Evolutionary conservation across 495 filamentous ascomycete genomes (phyloP).

Genomic region (Ascobolus immersus): DNA sequence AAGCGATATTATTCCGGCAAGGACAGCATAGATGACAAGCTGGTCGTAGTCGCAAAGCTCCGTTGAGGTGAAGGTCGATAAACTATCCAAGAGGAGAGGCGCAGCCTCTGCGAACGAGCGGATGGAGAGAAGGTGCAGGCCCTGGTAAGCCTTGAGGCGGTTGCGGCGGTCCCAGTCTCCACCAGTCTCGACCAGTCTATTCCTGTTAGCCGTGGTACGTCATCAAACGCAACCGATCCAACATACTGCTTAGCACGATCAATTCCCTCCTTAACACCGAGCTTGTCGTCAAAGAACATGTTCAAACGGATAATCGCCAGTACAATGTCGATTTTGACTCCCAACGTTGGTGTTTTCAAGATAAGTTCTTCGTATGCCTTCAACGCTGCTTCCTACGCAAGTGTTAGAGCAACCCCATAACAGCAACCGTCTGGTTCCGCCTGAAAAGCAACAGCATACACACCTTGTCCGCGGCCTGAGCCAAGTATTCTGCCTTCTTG

Average conservation of each 20-base stretch:
- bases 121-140: constrained; percentile 69
- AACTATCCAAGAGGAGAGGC: constrained; percentile 75
- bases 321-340: constrained; percentile 88
- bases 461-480: constrained; percentile 87
- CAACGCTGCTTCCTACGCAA: constrained; percentile 62
- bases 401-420: not conserved
- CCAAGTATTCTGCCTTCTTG: constrained; percentile 88
- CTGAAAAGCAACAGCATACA: constrained; percentile 8
- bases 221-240: not conserved
- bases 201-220: constrained; percentile 1
- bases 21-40: constrained; percentile 81
- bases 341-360: constrained; percentile 78
- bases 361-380: constrained; percentile 73
- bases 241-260: constrained; percentile 45
- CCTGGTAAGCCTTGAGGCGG: constrained; percentile 93
- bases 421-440: not conserved
- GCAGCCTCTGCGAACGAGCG: constrained; percentile 75
- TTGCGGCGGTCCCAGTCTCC: constrained; percentile 98
- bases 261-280: constrained; percentile 75
- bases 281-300: constrained; percentile 79
- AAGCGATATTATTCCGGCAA: constrained; percentile 78
- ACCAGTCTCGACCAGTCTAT: constrained; percentile 61
- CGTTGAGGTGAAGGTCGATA: constrained; percentile 97
- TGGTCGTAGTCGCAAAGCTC: constrained; percentile 89
- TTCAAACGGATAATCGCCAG: constrained; percentile 87